Base-by-base conservation (phyloP, 140 eudicot species). In the Cichorium intybus region DNA sequence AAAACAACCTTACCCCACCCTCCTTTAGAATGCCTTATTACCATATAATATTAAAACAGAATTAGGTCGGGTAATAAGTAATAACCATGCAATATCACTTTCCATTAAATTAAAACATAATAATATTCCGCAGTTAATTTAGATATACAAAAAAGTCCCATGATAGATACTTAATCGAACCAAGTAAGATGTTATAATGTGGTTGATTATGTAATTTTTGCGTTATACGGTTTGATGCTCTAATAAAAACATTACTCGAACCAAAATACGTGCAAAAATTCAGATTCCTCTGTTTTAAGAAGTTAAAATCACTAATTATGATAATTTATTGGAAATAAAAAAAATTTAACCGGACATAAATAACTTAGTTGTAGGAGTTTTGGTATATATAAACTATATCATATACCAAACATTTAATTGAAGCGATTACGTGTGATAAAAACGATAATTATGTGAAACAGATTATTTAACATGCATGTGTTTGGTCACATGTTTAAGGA, bases 401-500 rank as follows among this genome's bases (percentile, higher is more conserved):
- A 16, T 35, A 71, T 77, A 67, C 82, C 77, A 50, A 80, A 74
- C 79, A 24, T 73, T 46, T 58, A 49, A 74, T 35, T 27, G 53
- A 39, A 68, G 60, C 35, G 81, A 77, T 86, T 77, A 72, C 85
- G 90, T 80, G 76, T 51, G 71, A 71, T 60, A 33, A 45, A 39
- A 56, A 70, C 64, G 77, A 82, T 53, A 86, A 74, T 59, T 62
- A 80, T 77, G 82, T 82, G 58, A 62, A 82, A 86, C 89, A 56
- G 84, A 77, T 34, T 70, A 73, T 67, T 69, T 46, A 68, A 60
- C 75, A 68, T 74, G 67, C 70, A 68, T 75, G 82, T 70, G 80
- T 66, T 66, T 60, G 75, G 77, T 79, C 85, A 77, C 89, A 86
- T 75, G 84, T 70, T 67, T 80, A 67, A 75, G 78, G 78, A 71